A percentile compares a stretch with the other conserved stretches of the same genome.
Conservation (phyloP, 176 grass and related monocot species). For the Triticum urartu region DNA sequence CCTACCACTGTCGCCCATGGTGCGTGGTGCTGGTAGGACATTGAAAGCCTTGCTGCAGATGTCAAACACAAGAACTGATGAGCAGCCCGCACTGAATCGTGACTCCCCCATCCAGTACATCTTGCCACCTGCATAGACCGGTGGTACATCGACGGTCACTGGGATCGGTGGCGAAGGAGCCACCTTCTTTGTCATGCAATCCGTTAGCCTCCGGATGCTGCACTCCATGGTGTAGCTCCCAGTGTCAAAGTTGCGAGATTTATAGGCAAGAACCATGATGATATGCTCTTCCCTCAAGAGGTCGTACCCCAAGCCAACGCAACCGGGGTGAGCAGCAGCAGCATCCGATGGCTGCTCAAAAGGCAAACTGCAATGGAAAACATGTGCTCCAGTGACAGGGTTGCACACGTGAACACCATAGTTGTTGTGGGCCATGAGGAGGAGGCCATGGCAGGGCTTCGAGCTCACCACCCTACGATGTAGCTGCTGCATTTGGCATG, state of each 20-base stretch:
- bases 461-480: not conserved
- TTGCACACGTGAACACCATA: not conserved
- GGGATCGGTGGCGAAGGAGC: not conserved
- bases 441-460: not conserved
- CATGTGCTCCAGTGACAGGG: not conserved
- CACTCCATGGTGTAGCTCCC: not conserved
- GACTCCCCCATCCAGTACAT: not conserved
- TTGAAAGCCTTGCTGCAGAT: not conserved
- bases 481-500: not conserved
- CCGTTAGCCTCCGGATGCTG: not conserved
- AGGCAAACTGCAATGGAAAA: not conserved
- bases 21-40: not conserved
- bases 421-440: not conserved
- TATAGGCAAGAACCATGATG: not conserved
- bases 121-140: not conserved
- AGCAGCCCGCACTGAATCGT: not conserved
- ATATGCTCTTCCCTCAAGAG: not conserved
- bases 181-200: not conserved
- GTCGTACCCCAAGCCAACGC: constrained; percentile 9
- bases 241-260: not conserved
- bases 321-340: not conserved
- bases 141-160: not conserved
- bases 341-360: not conserved
- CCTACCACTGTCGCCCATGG: not conserved
- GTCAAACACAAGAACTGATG: not conserved